phyloP scores from a whole-genome alignment of 139 green algal genomes.

The Chlorokybus atmophyticus region DNA sequence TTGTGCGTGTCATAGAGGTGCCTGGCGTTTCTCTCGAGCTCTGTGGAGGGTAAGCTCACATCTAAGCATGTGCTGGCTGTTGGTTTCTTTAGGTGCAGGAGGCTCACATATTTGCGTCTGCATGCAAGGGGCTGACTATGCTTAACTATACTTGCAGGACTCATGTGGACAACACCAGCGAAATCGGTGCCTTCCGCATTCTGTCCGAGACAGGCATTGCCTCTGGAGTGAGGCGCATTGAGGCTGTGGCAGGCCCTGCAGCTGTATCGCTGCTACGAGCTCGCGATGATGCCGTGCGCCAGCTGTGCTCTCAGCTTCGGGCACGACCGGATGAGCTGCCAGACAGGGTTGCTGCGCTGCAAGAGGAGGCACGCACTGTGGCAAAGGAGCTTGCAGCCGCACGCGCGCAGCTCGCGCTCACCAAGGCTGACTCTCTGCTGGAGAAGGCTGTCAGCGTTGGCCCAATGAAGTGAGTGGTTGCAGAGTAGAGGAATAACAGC shows the following conservation, averaged over 20 bases:
- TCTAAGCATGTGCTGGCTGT: background rate
- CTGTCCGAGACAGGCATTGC: constrained; percentile 73
- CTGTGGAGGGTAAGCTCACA: no score
- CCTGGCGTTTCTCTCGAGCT: constrained; percentile 70
- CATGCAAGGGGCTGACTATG: no score
- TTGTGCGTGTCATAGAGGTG: constrained; percentile 73
- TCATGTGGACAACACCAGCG: constrained; percentile 49
- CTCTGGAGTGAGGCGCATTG: constrained; percentile 66
- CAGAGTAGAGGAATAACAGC: no score
- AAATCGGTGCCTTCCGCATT: constrained; percentile 70
- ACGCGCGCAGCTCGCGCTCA: constrained; percentile 49
- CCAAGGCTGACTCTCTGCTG: constrained; percentile 38
- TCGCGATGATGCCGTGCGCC: constrained; percentile 44
- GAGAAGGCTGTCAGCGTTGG: background rate
- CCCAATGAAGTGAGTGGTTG: no score
- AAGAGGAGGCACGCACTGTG: constrained; percentile 47
- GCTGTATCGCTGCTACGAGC: constrained; percentile 56
- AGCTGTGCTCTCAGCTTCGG: constrained; percentile 35
- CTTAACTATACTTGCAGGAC: no score
- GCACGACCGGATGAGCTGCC: constrained; percentile 32
- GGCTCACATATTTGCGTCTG: no score
- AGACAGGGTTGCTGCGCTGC: constrained; percentile 22
- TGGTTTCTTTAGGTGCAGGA: background rate
- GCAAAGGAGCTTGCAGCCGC: constrained; percentile 51
- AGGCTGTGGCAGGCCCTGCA: constrained; percentile 67